These are phyloP conservation scores for Alloteropsis angusta DNA, from an alignment of 202 grass and related monocot genomes.

Conservation along the genomic window DNA sequence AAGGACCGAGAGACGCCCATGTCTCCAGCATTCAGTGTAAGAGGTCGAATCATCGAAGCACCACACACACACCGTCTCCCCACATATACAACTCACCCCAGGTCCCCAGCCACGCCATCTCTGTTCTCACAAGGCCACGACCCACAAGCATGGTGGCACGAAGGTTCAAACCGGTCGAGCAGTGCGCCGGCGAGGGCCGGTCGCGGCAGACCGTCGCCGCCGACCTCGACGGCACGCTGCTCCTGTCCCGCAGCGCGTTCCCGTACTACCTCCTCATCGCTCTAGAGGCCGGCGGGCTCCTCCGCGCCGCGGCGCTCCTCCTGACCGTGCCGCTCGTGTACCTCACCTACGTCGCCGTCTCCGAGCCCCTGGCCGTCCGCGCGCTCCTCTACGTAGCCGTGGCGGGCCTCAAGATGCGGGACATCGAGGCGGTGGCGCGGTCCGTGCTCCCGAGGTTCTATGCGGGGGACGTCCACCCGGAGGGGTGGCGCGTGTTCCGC, in stretches of 20 bases:
- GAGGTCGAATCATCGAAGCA: background rate
- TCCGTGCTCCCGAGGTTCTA: slow-evolving; percentile 75
- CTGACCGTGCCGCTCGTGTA: slow-evolving; percentile 48
- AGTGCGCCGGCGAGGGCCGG: slow-evolving; percentile 45
- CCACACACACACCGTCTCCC: background rate
- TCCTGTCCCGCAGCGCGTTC: slow-evolving; percentile 60
- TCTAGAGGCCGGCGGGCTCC: slow-evolving; percentile 56
- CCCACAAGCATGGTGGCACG: slow-evolving; percentile 5
- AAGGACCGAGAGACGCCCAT: background rate
- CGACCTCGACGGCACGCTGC: slow-evolving; percentile 76
- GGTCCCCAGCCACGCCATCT: background rate
- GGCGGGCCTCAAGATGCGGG: slow-evolving; percentile 22
- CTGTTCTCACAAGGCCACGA: background rate
- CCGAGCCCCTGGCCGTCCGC: slow-evolving; percentile 41
- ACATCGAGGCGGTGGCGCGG: slow-evolving; percentile 49
- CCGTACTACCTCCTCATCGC: slow-evolving; percentile 77
- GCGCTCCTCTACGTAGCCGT: slow-evolving; percentile 60
- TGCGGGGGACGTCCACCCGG: slow-evolving; percentile 61
- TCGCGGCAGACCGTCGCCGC: slow-evolving; percentile 48
- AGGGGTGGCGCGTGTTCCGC: slow-evolving; percentile 67
- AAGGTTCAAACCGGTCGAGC: slow-evolving; percentile 44
- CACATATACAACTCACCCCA: background rate
- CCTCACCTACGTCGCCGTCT: slow-evolving; percentile 55
- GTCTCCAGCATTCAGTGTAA: background rate
- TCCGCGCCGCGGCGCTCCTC: slow-evolving; percentile 43